Percentiles rank a stretch among this genome's conserved stretches.
Evolutionary conservation across 768 basidiomycete species (phyloP).

Genomic region (Amyloporia xantha): DNA sequence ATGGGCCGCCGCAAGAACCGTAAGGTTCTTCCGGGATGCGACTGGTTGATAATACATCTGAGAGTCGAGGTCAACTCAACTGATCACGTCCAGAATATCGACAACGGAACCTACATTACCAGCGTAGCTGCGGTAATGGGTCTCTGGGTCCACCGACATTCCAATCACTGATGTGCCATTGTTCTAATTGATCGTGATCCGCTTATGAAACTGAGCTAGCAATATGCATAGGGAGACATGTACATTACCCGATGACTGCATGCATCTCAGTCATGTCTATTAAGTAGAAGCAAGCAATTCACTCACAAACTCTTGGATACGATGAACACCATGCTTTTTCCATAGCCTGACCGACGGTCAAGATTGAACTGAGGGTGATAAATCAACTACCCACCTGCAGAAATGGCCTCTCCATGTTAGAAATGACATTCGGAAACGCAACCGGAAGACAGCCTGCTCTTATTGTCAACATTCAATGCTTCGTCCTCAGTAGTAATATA

Average conservation of each 20-base stretch:
- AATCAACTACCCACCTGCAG: neutral
- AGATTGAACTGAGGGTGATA: neutral
- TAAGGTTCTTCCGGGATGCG: neutral
- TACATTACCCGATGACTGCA: neutral
- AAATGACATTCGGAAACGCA: neutral
- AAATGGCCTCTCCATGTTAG: neutral
- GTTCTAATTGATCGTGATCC: neutral
- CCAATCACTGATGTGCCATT: neutral
- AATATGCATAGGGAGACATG: no score
- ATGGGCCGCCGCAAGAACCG: conserved; percentile 2
- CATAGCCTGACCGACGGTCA: neutral
- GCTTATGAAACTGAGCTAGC: neutral
- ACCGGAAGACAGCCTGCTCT: conserved; percentile 7
- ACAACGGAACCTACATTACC: neutral
- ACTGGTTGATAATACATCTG: neutral
- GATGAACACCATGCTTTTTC: neutral
- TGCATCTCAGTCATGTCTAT: neutral
- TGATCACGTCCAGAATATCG: neutral
- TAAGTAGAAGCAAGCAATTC: neutral
- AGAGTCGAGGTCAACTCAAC: neutral
- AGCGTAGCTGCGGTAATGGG: neutral
- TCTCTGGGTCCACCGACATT: neutral
- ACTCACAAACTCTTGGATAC: neutral
- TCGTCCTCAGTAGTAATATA: neutral
- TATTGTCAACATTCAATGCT: neutral